These are phyloP conservation scores for Prunus mume DNA, from an alignment of 306 rosid species.

Conservation along the genomic window DNA sequence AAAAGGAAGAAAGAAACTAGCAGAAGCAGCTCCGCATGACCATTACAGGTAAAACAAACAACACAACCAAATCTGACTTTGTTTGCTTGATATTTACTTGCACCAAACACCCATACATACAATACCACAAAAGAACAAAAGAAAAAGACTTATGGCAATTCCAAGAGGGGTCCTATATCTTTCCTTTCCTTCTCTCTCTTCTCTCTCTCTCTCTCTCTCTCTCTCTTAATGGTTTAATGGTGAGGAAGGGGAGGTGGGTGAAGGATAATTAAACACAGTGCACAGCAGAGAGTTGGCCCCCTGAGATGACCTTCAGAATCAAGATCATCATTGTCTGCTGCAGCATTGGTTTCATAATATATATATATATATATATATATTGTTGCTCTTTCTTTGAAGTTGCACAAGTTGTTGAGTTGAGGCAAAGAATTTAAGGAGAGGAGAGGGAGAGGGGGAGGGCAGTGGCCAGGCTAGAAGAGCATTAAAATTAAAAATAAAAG, in stretches of 20 bases:
- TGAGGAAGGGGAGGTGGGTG: conserved; percentile 56
- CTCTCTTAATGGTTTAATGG: conserved; percentile 43
- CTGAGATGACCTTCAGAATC: conserved; percentile 48
- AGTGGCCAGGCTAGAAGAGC: conserved; percentile 39
- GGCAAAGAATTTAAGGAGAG: conserved; percentile 29
- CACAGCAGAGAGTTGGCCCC: background rate
- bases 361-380: no score
- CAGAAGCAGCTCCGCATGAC: background rate
- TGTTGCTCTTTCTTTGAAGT: conserved; percentile 5
- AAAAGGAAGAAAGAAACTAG: background rate
- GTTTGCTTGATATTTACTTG: conserved; percentile 1
- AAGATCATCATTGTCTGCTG: conserved; percentile 62
- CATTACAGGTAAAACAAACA: conserved; percentile 14
- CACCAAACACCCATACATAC: conserved; percentile 32
- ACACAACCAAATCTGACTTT: conserved; percentile 6
- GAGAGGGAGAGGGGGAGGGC: conserved; percentile 17
- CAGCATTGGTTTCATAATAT: conserved; percentile 61
- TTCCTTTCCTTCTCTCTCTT: background rate
- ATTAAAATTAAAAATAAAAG: conserved; percentile 52
- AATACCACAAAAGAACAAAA: conserved; percentile 17
- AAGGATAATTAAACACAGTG: conserved; percentile 54
- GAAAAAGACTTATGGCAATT: conserved; percentile 28
- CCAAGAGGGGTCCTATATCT: background rate
- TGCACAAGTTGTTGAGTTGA: conserved; percentile 29
- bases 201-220: conserved; percentile 2